phyloP scores from a whole-genome alignment of 164 flowering plant species.

The Pachysandra terminalis region DNA sequence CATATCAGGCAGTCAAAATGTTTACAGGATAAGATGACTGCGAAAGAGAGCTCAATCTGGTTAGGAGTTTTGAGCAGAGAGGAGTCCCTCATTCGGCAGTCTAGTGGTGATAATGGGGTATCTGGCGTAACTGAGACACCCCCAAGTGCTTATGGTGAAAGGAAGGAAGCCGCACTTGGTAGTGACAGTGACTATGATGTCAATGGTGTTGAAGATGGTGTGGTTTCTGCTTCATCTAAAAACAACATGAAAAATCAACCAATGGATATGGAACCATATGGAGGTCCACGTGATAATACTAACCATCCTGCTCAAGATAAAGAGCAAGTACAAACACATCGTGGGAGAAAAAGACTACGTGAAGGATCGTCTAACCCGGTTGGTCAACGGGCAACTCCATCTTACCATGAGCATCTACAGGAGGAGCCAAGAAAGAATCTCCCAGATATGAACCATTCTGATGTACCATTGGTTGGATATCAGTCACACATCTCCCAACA shows the following conservation, averaged over 20 bases:
- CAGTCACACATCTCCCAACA: conserved; percentile 27
- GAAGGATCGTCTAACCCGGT: conserved; percentile 9
- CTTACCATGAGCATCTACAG: conserved; percentile 15
- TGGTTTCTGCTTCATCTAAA: conserved; percentile 61
- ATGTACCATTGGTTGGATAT: conserved; percentile 18
- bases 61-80: conserved; percentile 63
- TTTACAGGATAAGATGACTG: conserved; percentile 83
- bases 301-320: conserved; percentile 22
- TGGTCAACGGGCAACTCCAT: conserved; percentile 17
- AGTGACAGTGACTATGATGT: conserved; percentile 76
- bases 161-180: conserved; percentile 36
- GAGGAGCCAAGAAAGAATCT: conserved; percentile 26
- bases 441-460: conserved; percentile 43
- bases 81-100: conserved; percentile 52
- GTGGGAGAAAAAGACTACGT: conserved; percentile 34
- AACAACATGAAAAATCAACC: conserved; percentile 38
- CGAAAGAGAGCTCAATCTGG: conserved; percentile 82
- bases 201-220: conserved; percentile 47
- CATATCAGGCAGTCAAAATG: conserved; percentile 73
- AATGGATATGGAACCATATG: conserved; percentile 22
- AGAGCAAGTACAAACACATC: conserved; percentile 25
- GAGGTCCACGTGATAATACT: conserved; percentile 7
- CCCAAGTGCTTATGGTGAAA: conserved; percentile 24
- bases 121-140: conserved; percentile 55
- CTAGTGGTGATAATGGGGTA: conserved; percentile 51